These are phyloP conservation scores for Taphrina betulina DNA, from an alignment of 1,139 yeast species.

Conservation along the genomic window DNA sequence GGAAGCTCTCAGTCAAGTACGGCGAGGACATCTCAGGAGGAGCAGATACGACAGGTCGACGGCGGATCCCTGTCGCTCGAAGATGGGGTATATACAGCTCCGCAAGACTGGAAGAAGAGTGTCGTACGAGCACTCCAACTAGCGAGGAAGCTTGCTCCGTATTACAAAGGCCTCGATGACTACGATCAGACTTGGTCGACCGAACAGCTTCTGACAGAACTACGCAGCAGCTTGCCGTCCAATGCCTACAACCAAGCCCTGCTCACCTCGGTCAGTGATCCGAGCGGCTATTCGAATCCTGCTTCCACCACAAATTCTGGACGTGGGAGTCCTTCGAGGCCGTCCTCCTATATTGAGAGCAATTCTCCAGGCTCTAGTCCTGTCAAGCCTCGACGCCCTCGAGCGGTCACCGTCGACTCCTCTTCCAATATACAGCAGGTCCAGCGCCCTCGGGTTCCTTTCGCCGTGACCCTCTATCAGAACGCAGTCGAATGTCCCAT, in stretches of 20 bases:
- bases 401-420: constrained; percentile 30
- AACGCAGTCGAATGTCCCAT: constrained; percentile 76
- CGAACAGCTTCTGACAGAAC: constrained; percentile 60
- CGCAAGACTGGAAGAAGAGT: constrained; percentile 29
- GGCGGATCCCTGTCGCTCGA: constrained; percentile 22
- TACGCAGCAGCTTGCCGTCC: constrained; percentile 40
- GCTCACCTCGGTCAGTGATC: constrained; percentile 17
- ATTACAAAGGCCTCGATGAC: constrained; percentile 84
- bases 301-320: constrained; percentile 10
- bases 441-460: constrained; percentile 7
- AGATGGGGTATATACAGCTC: constrained; percentile 17
- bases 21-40: constrained; percentile 28
- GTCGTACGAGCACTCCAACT: constrained; percentile 40
- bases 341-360: constrained; percentile 14
- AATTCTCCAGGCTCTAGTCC: neutral
- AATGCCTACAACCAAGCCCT: constrained; percentile 25
- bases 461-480: constrained; percentile 29
- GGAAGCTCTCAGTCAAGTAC: constrained; percentile 16
- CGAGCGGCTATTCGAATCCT: constrained; percentile 11
- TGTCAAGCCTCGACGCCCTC: constrained; percentile 16
- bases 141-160: constrained; percentile 76
- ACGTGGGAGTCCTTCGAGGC: constrained; percentile 11
- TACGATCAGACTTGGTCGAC: constrained; percentile 73
- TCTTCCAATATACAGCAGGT: constrained; percentile 9
- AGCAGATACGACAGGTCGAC: constrained; percentile 23